Conservation (phyloP, 164 flowering plant species). For the Vitis vinifera region ASM3070453v1 NC_081809.1:2868501-2869000, state of each 20-base stretch:
- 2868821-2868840: slow-evolving; percentile 7
- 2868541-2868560: slow-evolving; percentile 11
- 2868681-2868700: not conserved
- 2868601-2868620: slow-evolving; percentile 12
- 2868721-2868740: slow-evolving; percentile 13
- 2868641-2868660: not conserved
- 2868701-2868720: slow-evolving; percentile 8
- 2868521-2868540: slow-evolving; percentile 17
- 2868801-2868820: slow-evolving; percentile 11
- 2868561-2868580: slow-evolving; percentile 14
- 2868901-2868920: slow-evolving; percentile 33
- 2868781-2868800: slow-evolving; percentile 20
- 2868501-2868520: slow-evolving; percentile 8
- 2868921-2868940: slow-evolving; percentile 40
- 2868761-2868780: not conserved
- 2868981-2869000: slow-evolving; percentile 28
- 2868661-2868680: slow-evolving; percentile 14
- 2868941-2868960: slow-evolving; percentile 21
- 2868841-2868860: slow-evolving; percentile 16
- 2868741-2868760: slow-evolving; percentile 10
- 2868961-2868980: slow-evolving; percentile 36
- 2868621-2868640: slow-evolving; percentile 9
- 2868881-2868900: slow-evolving; percentile 6
- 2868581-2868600: slow-evolving; percentile 21
- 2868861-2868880: slow-evolving; percentile 2